Evolutionary conservation across 2,329 filamentous ascomycete genomes (phyloP).

Genomic region (Juglanconis juglandina): DNA sequence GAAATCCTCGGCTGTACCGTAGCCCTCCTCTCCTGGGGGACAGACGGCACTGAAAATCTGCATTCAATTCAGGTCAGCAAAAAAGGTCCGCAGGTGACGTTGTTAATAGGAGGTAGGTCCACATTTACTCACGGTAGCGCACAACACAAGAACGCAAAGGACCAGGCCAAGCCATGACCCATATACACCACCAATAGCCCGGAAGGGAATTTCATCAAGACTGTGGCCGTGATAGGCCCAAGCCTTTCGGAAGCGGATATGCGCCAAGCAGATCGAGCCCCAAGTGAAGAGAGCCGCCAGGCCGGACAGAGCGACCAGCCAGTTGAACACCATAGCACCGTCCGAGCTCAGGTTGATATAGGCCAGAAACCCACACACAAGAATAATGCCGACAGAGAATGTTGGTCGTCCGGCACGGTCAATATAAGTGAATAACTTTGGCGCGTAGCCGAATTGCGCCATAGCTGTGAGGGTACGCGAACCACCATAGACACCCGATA

Average conservation of each 20-base stretch:
- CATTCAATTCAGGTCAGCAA: neutral
- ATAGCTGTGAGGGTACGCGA: constrained; percentile 58
- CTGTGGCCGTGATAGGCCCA: constrained; percentile 62
- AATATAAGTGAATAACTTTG: constrained; percentile 53
- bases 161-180: constrained; percentile 63
- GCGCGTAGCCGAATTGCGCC: constrained; percentile 57
- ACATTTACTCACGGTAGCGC: constrained; percentile 41
- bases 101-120: too few species aligned
- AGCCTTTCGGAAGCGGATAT: constrained; percentile 65
- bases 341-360: constrained; percentile 43
- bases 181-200: constrained; percentile 55
- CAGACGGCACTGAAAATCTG: constrained; percentile 42
- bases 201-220: constrained; percentile 65
- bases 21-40: constrained; percentile 22
- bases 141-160: constrained; percentile 54
- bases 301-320: constrained; percentile 64
- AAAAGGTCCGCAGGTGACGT: too few species aligned
- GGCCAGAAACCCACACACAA: constrained; percentile 49
- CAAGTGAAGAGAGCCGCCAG: constrained; percentile 65
- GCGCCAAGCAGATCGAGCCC: constrained; percentile 65
- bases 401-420: constrained; percentile 57
- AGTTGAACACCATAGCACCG: constrained; percentile 55
- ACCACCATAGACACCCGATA: constrained; percentile 57
- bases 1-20: constrained; percentile 42
- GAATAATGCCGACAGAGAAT: constrained; percentile 43